These are phyloP conservation scores for Amorphotheca resinae DNA, from an alignment of 495 filamentous ascomycete species.

Conservation along the genomic window DNA sequence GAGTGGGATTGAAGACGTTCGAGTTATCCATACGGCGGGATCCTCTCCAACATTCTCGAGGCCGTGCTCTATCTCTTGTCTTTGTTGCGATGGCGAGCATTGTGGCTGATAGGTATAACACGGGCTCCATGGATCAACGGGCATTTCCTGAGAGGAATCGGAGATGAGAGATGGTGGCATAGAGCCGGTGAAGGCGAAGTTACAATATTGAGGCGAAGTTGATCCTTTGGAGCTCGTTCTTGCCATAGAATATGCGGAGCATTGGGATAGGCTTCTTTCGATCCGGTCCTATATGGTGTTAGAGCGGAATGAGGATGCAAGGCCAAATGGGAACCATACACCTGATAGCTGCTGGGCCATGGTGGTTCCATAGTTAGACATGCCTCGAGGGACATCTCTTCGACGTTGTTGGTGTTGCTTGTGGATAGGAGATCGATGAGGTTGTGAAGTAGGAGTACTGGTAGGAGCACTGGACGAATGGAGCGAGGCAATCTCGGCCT, in stretches of 20 bases:
- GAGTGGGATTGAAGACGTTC: not conserved
- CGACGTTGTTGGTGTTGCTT: conserved; percentile 16
- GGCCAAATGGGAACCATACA: conserved; percentile 13
- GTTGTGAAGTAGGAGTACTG: not conserved
- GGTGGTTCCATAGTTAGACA: conserved; percentile 14
- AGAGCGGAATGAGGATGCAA: conserved; percentile 10
- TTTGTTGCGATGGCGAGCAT: conserved; percentile 25
- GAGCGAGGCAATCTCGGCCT: conserved; percentile 13
- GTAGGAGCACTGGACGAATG: conserved; percentile 2
- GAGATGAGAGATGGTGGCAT: conserved; percentile 12
- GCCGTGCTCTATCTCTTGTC: conserved; percentile 20
- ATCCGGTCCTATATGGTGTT: conserved; percentile 17
- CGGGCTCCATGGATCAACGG: conserved; percentile 14
- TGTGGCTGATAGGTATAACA: conserved; percentile 20
- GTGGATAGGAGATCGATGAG: conserved; percentile 11
- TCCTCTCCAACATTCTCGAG: conserved; percentile 11
- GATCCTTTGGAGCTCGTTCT: conserved; percentile 16
- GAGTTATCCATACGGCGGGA: not conserved
- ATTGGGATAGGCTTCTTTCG: conserved; percentile 17
- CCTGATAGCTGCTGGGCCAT: conserved; percentile 15
- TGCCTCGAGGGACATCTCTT: conserved; percentile 16
- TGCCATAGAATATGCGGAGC: conserved; percentile 17
- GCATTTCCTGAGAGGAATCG: conserved; percentile 11
- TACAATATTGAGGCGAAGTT: conserved; percentile 12
- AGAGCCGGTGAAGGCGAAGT: conserved; percentile 10